Evolutionary conservation across 257 asterid genomes (phyloP), one percentile per base, ranked within the genome.

Genomic region (Solanum infundibuliforme): DNA sequence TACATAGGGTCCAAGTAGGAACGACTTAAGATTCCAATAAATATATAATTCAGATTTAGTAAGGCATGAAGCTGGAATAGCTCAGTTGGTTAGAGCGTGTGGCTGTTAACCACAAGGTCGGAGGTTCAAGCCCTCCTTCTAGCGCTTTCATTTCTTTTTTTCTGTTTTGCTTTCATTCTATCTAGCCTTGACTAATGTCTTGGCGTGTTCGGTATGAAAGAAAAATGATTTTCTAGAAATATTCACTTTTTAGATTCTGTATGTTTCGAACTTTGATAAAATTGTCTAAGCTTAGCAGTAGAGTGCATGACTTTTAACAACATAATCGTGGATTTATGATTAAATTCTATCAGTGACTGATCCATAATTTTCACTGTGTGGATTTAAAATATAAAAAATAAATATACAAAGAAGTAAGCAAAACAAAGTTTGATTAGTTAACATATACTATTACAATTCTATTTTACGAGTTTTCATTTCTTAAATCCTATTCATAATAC

Each of bases 31-130:
- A 3, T 7, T 7, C 1, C 1, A 8, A 7, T 21, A 21, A 58
- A 8, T 0, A 0, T 0, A 1, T 3, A 58, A 20, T 6, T 8
- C 2, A 7, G n/a, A 58, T 7, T 58, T 7, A 7, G 1, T 0
- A 8, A 20, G 27, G 2, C 36, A 68, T 6, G 2, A 71, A 88
- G 99, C 98, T 97, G 99, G 99, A 96, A 95, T 97, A 94, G 99
- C 98, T 96, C 99, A 97, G 99, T 92, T 96, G 99, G 99, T 90
- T 97, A 97, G 99, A 97, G 98, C 98, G 99, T 97, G 99, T 97
- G 99, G 99, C 99, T 97, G 98, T 95, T 96, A 96, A 96, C 99
- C 98, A 97, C 99, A 96, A 97, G 99, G 99, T 96, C 98, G 98
- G 96, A 97, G 98, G 98, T 96, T 92, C 93, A 83, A 93, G 82